Base-by-base conservation (phyloP, 805 yeast genomes). In the Hanseniaspora pseudoguilliermondii region DNA sequence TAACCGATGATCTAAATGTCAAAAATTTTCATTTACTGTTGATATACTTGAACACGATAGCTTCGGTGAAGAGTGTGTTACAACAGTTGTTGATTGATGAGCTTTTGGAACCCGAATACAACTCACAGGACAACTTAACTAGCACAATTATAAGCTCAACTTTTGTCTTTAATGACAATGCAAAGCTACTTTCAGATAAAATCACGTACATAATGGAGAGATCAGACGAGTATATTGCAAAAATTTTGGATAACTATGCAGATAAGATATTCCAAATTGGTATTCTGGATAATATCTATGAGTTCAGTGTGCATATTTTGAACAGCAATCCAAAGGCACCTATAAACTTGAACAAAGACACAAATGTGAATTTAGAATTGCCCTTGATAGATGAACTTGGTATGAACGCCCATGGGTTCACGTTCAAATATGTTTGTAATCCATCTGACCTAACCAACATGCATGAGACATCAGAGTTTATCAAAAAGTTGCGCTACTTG, bases 11-110 rank as follows among this genome's bases (percentile, higher is more conserved):
- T 23, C 25, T 16, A 5, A 49, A 46, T 38, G 50, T 55, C 47
- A 25, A 46, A 7, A 39, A 49, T 23, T 55, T 55, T 25, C 58
- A 55, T 46, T 27, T 39, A 9, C 9, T 55, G 64, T 69, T 88
- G 42, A 71, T 86, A 1, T 78, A 83, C 57, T 71, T 89, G 58
- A 90, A 91, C 67, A 82, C 95, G 1, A 72, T 89, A 5, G 80
- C 83, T 11, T 69, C 82, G 44, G 81, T 85, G 25, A 75, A 77
- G 23, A 74, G 71, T 8, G 85, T 86, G 63, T 72, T 85, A 36
- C 66, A 69, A 13, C 79, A 77, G 57, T 68, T 86, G 40, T 60
- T 81, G 10, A 69, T 61, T 3, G 59, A 60, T 16, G 71, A 70
- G 55, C 59, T 71, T 15, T 47, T 71, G 16, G 61, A 61, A 18